Evolutionary conservation across 108 stramenopile genomes (phyloP), one percentile per base, ranked within the genome.

Genomic region (Fistulifera solaris): DNA sequence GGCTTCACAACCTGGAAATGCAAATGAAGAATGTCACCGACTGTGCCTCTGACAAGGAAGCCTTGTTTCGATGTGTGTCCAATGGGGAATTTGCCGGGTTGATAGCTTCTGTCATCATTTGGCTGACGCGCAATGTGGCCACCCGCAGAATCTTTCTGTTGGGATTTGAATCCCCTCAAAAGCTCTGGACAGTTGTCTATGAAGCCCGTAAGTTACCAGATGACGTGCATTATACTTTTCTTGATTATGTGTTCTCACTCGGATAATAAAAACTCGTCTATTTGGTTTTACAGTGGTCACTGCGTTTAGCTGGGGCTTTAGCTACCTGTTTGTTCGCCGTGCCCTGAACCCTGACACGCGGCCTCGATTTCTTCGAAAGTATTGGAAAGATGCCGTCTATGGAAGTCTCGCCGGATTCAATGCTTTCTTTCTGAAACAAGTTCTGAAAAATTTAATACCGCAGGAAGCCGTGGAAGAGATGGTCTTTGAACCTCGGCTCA

Each of bases 361-460:
- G 52, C 62, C 57, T 21, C 66, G 78, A 12, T 83, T 85, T 58
- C 43, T 87, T 10, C 74, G 75, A 48, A 87, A 80, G 59, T 93
- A 84, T 52, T 93, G 90, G 90, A 93, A 93, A 54, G 90, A 93
- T 71, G 86, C 86, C 5, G 80, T 93, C 2, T 93, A 93, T 57
- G 90, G 90, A 27, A 84, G 82, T 70, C 53, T 93, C 58, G 90
- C 90, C 14, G 90, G 90, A 8, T 93, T 93, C 57, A 93, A 93
- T 53, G 90, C 85, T 16, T 76, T 84, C 1, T 93, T 93, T 54
- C 76, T 93, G 83, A 93, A 93, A 63, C 78, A 76, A 22, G 79
- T 93, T 10, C 58, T 93, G 44, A 93, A 93, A 62, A 87, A 88
- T 67, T 65, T 90, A 56, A 77, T 90, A 35, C 89, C 89, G 21